Evolutionary conservation across 768 basidiomycete genomes (phyloP).

Genomic region (Trametes maxima): DNA sequence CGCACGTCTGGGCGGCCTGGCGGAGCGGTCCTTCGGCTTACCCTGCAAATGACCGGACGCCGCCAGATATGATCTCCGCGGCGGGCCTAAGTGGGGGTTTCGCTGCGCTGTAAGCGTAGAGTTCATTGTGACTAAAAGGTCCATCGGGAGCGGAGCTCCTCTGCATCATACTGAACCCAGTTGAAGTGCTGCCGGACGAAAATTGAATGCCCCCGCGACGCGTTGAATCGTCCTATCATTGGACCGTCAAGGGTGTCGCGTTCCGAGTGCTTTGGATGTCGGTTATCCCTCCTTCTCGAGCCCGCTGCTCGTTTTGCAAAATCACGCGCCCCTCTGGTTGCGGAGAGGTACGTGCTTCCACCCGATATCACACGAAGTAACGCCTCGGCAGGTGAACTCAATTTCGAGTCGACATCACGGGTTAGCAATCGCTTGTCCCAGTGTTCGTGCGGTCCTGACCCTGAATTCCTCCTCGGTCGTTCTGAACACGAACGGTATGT

Average conservation of each 20-base stretch:
- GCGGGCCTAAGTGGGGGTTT: conserved; percentile 7
- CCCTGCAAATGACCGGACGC: neutral
- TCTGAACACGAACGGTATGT: neutral
- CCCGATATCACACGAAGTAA: neutral
- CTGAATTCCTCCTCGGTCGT: neutral
- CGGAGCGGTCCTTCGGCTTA: neutral
- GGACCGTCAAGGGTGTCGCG: neutral
- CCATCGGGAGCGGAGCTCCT: conserved; percentile 15
- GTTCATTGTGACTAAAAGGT: conserved; percentile 11
- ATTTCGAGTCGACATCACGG: neutral
- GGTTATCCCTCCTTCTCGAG: neutral
- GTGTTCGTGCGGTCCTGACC: neutral
- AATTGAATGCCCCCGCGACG: conserved; percentile 16
- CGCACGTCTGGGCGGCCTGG: neutral
- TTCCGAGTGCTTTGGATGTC: conserved; percentile 1
- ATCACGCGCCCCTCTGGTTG: neutral
- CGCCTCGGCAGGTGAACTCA: neutral
- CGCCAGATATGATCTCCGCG: conserved; percentile 17
- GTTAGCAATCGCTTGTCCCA: neutral
- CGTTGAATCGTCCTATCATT: conserved; percentile 1
- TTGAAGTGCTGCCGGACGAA: neutral
- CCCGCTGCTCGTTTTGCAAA: neutral
- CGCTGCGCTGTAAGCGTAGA: conserved; percentile 6
- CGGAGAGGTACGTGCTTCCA: neutral
- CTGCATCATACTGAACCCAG: conserved; percentile 6